These are phyloP conservation scores for Ogataea paraovalis DNA, from an alignment of 805 yeast genomes.

Conservation along the genomic window DNA sequence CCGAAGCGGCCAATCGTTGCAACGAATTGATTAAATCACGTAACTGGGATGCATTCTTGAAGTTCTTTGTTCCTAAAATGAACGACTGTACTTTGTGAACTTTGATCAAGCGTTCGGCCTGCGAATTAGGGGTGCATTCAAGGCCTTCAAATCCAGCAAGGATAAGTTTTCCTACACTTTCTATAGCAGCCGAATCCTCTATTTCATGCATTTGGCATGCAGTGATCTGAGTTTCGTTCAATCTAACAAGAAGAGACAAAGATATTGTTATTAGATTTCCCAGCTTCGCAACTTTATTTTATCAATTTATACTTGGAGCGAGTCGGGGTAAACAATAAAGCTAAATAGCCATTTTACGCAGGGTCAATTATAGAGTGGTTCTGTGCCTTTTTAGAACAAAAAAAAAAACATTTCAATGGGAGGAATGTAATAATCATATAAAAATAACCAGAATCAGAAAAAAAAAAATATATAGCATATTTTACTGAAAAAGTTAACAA, in stretches of 20 bases:
- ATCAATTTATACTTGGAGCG: too few species aligned
- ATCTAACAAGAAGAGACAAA: too few species aligned
- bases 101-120: slow-evolving; percentile 48
- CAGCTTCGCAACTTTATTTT: too few species aligned
- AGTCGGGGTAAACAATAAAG: too few species aligned
- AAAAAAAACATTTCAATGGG: not conserved
- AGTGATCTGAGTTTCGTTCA: not conserved
- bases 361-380: too few species aligned
- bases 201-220: not conserved
- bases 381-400: not conserved
- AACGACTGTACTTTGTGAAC: slow-evolving; percentile 49
- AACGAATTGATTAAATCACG: slow-evolving; percentile 46
- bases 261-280: too few species aligned
- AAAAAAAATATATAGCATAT: not conserved
- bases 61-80: slow-evolving; percentile 49
- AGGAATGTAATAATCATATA: not conserved
- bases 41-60: slow-evolving; percentile 45
- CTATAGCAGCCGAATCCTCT: not conserved
- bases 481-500: not conserved
- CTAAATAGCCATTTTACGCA: too few species aligned
- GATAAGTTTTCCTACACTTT: slow-evolving; percentile 44
- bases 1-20: slow-evolving; percentile 49
- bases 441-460: not conserved
- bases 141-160: slow-evolving; percentile 60
- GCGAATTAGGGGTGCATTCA: slow-evolving; percentile 40